Evolutionary conservation across 768 basidiomycete species (phyloP), one percentile per base, ranked within the genome.

Genomic region (Boletus subcaerulescens): DNA sequence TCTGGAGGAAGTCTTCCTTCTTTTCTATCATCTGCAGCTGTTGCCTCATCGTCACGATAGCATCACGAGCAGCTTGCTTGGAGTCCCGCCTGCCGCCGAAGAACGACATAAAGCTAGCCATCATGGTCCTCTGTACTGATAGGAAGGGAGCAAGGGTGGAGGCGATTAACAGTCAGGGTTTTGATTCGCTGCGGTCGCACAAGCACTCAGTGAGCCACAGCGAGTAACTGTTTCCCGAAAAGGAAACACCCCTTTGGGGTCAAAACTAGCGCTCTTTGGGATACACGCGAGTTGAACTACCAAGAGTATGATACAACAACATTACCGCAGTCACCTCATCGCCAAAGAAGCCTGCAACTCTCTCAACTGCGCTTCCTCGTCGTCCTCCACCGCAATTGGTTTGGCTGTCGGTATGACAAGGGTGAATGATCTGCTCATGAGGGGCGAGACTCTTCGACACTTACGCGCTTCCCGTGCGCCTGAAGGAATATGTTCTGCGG

Each of bases 1-100:
- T 94, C 80, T 89, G 87, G 58, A 98, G 76, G 72, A 91, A 80
- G 71, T 98, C 96, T 77, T 98, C 97, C 80, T 96, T 98, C 92
- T 98, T 99, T 83, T 98, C 94, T 62, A 98, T 85, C 86, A 96
- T 89, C 74, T 92, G 84, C 58, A 98, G 81, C 71, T 98, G 94
- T 74, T 96, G 89, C 66, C 96, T 85, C 62, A 99, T 79, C 43
- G 81, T 81, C 56, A 98, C 89, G 71, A 99, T 99, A 45, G 97
- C 92, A 69, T 97, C 92, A 59, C 93, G 82, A 43, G 96, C 87
- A 26, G 86, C 77, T 73, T 89, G 85, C 73, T 90, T 91, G 22
- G 91, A 80, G 67, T 95, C 89, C 62, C 85, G 83, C 60, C 85
- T 81, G 47, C 88, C 86, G 13, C 87, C 88, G 71, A 99, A 93